Conservation (phyloP, 2,329 filamentous ascomycete genomes). For the Colletotrichum somersetense region DNA sequence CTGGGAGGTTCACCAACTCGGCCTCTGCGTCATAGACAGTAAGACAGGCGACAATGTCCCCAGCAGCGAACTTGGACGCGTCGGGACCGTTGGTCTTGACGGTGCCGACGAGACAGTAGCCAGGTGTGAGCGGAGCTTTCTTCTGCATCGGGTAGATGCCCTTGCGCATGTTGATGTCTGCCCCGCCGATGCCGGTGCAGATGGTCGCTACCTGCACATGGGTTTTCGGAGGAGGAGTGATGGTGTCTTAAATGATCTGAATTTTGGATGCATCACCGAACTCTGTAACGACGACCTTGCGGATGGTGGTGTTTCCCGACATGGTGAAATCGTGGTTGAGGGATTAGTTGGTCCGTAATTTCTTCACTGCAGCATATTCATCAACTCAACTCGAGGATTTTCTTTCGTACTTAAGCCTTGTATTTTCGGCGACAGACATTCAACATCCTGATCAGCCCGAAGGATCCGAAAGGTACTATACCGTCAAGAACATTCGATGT, state of each 20-base stretch:
- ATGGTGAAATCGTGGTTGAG: background rate
- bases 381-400: background rate
- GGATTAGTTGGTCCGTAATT: background rate
- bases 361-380: background rate
- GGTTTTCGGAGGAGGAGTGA: slow-evolving; percentile 54
- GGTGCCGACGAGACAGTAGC: slow-evolving; percentile 61
- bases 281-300: slow-evolving; percentile 59
- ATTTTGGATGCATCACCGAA: slow-evolving; percentile 56
- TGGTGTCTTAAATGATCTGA: slow-evolving; percentile 51
- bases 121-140: slow-evolving; percentile 60
- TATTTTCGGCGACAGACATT: background rate
- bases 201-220: slow-evolving; percentile 62
- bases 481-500: too few species aligned
- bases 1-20: slow-evolving; percentile 59
- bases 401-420: background rate
- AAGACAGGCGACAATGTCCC: slow-evolving; percentile 52
- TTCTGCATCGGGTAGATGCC: slow-evolving; percentile 61
- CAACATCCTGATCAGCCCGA: background rate
- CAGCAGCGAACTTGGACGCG: slow-evolving; percentile 48
- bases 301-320: slow-evolving; percentile 48
- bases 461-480: too few species aligned
- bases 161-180: slow-evolving; percentile 63
- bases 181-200: slow-evolving; percentile 61
- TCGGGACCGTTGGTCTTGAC: slow-evolving; percentile 55
- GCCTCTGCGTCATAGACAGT: slow-evolving; percentile 59